phyloP scores from a whole-genome alignment of 805 yeast genomes.

The Nakazawaea laoshanensis region DNA sequence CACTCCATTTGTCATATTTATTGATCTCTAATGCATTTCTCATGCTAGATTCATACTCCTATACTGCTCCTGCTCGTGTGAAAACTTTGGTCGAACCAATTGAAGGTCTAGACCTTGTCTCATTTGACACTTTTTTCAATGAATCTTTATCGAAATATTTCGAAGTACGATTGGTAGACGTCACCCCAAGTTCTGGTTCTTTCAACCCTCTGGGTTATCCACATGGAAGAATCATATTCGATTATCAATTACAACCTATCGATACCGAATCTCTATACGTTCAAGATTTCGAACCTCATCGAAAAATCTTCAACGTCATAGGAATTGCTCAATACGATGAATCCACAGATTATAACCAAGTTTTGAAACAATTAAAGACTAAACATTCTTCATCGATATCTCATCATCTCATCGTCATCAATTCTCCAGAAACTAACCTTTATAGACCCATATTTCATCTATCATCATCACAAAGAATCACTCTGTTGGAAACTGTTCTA shows the following conservation, averaged over 20 bases:
- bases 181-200: slow-evolving; percentile 53
- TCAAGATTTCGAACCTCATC: slow-evolving; percentile 84
- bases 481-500: slow-evolving; percentile 48
- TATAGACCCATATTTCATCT: slow-evolving; percentile 15
- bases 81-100: slow-evolving; percentile 63
- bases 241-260: slow-evolving; percentile 35
- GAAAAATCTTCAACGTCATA: slow-evolving; percentile 62
- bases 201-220: slow-evolving; percentile 88
- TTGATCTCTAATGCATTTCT: too few species aligned
- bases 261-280: slow-evolving; percentile 57
- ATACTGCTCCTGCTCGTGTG: slow-evolving; percentile 59
- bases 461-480: slow-evolving; percentile 14
- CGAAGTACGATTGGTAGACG: slow-evolving; percentile 69
- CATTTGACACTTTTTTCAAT: slow-evolving; percentile 34
- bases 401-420: slow-evolving; percentile 49
- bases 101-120: slow-evolving; percentile 33
- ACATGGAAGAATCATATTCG: slow-evolving; percentile 60
- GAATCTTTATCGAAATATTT: slow-evolving; percentile 33
- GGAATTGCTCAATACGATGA: slow-evolving; percentile 30
- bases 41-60: slow-evolving; percentile 33
- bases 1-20: too few species aligned
- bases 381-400: slow-evolving; percentile 44
- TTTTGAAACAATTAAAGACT: slow-evolving; percentile 31
- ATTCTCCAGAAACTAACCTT: slow-evolving; percentile 26
- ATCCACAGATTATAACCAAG: slow-evolving; percentile 16